These are phyloP conservation scores for Xenosphaeropsis pyriputrescens DNA, from an alignment of 2,329 filamentous ascomycete genomes.

Conservation along the genomic window DNA sequence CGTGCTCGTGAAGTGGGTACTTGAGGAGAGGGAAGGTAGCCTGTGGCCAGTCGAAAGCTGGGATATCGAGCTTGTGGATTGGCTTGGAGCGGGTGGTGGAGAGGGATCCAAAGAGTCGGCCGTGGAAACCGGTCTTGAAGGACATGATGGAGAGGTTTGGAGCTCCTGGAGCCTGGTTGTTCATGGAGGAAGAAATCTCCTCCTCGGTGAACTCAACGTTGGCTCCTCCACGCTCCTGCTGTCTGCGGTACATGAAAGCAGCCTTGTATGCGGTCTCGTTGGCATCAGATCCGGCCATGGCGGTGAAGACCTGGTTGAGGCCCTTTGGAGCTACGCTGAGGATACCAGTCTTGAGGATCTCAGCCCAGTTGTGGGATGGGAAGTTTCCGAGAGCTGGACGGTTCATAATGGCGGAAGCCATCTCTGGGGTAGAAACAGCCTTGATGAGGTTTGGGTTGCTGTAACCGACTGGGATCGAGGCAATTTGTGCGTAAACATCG, in stretches of 20 bases:
- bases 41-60: slow-evolving; percentile 79
- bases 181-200: slow-evolving; percentile 53
- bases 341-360: slow-evolving; percentile 56
- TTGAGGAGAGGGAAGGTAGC: slow-evolving; percentile 66
- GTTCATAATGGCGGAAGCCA: slow-evolving; percentile 63
- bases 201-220: slow-evolving; percentile 56
- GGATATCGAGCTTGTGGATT: slow-evolving; percentile 77
- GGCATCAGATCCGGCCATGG: slow-evolving; percentile 65
- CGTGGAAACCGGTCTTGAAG: slow-evolving; percentile 68
- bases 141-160: slow-evolving; percentile 65
- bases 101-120: slow-evolving; percentile 63
- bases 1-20: slow-evolving; percentile 60
- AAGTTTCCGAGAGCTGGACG: slow-evolving; percentile 71
- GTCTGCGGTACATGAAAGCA: slow-evolving; percentile 69
- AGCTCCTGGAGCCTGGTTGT: slow-evolving; percentile 58
- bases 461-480: slow-evolving; percentile 73
- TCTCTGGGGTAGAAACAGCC: slow-evolving; percentile 54
- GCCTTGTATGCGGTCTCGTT: slow-evolving; percentile 81
- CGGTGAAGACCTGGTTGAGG: slow-evolving; percentile 68
- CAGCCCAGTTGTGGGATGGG: slow-evolving; percentile 60
- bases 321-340: slow-evolving; percentile 61
- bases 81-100: slow-evolving; percentile 71
- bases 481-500: slow-evolving; percentile 59
- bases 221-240: slow-evolving; percentile 50
- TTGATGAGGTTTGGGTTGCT: slow-evolving; percentile 57